Conservation (phyloP, 352 stramenopile genomes). For the Phytophthora cactorum region DNA sequence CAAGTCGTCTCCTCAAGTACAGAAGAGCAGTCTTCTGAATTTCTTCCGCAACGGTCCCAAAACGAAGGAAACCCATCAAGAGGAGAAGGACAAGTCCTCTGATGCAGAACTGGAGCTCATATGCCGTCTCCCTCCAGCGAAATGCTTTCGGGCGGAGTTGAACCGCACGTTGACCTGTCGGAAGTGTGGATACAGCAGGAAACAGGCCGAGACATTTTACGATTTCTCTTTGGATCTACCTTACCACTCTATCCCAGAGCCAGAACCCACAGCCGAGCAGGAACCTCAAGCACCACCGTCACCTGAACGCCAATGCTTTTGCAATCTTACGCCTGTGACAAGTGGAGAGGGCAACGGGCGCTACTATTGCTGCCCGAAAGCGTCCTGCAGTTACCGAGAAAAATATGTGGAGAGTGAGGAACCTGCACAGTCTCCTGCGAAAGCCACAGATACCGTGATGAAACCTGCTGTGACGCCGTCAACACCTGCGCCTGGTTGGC, state of each 20-base stretch:
- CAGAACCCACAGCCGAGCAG: constrained; percentile 35
- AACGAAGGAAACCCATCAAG: constrained; percentile 1
- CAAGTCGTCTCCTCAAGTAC: constrained; percentile 31
- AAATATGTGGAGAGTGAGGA: constrained; percentile 28
- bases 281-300: constrained; percentile 41
- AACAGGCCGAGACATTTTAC: constrained; percentile 84
- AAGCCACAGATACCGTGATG: constrained; percentile 6
- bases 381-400: constrained; percentile 69
- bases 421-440: constrained; percentile 15
- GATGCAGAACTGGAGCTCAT: constrained; percentile 50
- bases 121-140: constrained; percentile 63
- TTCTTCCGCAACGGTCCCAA: constrained; percentile 61
- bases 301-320: constrained; percentile 63
- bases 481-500: constrained; percentile 13
- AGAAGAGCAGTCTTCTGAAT: constrained; percentile 57
- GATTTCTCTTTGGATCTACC: constrained; percentile 89
- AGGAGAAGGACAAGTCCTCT: constrained; percentile 22
- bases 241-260: constrained; percentile 33
- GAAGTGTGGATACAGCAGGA: constrained; percentile 79
- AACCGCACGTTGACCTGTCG: constrained; percentile 79
- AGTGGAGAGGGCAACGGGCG: constrained; percentile 40
- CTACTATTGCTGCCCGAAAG: constrained; percentile 67
- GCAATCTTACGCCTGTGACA: constrained; percentile 47
- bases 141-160: constrained; percentile 82
- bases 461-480: constrained; percentile 13